Conservation (phyloP, 805 yeast species). For the Candida sphagnicola region DNA sequence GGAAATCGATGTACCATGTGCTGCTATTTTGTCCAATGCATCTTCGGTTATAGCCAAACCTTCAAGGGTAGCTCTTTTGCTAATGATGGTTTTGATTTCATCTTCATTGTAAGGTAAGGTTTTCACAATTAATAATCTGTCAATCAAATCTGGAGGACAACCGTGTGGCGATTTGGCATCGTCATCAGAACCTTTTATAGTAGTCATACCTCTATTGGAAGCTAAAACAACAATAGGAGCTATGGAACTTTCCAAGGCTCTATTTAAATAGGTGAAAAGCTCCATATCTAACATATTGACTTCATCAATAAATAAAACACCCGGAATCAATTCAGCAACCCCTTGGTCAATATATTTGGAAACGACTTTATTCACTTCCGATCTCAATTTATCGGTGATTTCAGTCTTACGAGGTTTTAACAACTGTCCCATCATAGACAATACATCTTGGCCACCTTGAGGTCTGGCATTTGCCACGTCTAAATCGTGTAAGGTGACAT, state of each 20-base stretch:
- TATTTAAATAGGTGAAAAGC: slow-evolving; percentile 88
- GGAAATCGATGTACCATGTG: slow-evolving; percentile 71
- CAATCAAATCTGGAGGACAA: slow-evolving; percentile 90
- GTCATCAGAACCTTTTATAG: slow-evolving; percentile 83
- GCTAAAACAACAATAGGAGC: slow-evolving; percentile 96
- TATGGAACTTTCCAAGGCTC: slow-evolving; percentile 86
- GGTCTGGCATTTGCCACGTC: slow-evolving; percentile 97
- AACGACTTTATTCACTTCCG: slow-evolving; percentile 93
- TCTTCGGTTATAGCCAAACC: slow-evolving; percentile 57
- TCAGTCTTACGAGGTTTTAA: slow-evolving; percentile 95
- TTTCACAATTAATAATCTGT: slow-evolving; percentile 85
- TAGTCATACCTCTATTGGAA: slow-evolving; percentile 90
- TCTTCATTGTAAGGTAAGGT: slow-evolving; percentile 84
- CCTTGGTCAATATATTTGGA: slow-evolving; percentile 97
- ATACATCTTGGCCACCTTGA: slow-evolving; percentile 93
- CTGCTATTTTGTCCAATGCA: slow-evolving; percentile 74
- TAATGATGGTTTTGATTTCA: slow-evolving; percentile 78
- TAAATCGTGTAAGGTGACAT: slow-evolving; percentile 91
- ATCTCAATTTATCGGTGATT: slow-evolving; percentile 90
- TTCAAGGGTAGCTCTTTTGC: slow-evolving; percentile 79
- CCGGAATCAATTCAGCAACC: slow-evolving; percentile 95
- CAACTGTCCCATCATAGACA: slow-evolving; percentile 95
- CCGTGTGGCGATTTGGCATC: slow-evolving; percentile 92
- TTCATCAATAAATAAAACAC: slow-evolving; percentile 96
- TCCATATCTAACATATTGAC: slow-evolving; percentile 98